Conservation (phyloP, 2,329 filamentous ascomycete genomes). For the Monilinia fructigena region DNA sequence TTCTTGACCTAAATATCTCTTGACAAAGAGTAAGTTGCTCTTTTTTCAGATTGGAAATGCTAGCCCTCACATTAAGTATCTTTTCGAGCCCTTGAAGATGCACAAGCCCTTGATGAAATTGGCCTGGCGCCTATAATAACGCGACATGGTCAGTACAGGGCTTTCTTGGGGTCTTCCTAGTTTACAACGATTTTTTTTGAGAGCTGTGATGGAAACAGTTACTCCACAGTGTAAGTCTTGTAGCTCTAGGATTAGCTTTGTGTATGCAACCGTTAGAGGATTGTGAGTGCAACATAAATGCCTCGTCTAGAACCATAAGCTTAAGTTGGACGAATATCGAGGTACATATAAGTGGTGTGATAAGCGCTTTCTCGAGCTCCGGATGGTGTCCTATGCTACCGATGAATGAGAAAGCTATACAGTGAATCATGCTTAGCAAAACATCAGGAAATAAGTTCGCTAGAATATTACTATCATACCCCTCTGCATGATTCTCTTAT, state of each 20-base stretch:
- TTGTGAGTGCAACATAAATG: neutral
- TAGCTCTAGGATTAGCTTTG: neutral
- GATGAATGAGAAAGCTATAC: neutral
- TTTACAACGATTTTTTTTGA: conserved; percentile 18
- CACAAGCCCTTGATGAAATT: conserved; percentile 33
- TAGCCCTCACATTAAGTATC: conserved; percentile 39
- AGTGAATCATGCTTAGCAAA: no score
- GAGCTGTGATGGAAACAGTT: conserved; percentile 32
- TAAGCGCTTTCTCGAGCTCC: neutral
- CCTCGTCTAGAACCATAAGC: neutral
- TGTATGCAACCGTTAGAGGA: neutral
- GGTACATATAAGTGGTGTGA: neutral
- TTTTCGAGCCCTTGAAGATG: conserved; percentile 39
- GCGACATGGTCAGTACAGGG: conserved; percentile 37
- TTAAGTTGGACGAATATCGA: neutral
- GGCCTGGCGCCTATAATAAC: conserved; percentile 35
- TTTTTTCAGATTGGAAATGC: neutral
- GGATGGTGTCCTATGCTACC: neutral
- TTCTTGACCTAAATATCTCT: neutral
- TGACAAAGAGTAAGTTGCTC: neutral
- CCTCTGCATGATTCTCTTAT: neutral
- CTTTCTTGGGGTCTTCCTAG: conserved; percentile 25
- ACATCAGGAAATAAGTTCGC: neutral
- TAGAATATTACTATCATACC: neutral
- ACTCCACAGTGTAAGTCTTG: conserved; percentile 39